A percentile compares a stretch with the other conserved stretches of the same genome.
phyloP scores from a whole-genome alignment of 805 yeast species.

The Wickerhamomyces bisporus region DNA sequence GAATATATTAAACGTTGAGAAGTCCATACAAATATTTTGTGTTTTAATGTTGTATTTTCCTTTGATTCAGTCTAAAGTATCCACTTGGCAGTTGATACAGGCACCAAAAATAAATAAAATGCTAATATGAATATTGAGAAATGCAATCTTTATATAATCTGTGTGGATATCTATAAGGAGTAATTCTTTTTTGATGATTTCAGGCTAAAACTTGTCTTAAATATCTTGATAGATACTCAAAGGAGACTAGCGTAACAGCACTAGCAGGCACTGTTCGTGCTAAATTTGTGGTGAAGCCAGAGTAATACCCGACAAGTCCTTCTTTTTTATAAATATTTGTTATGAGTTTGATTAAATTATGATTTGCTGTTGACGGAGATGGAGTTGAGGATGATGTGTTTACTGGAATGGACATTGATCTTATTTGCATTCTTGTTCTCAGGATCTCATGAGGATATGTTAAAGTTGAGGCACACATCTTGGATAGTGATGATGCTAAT shows the following conservation, averaged over 20 bases:
- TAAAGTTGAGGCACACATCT: constrained; percentile 80
- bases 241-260: constrained; percentile 91
- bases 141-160: too few relatives aligned
- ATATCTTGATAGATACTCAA: constrained; percentile 57
- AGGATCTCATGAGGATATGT: constrained; percentile 96
- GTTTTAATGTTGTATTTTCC: too few relatives aligned
- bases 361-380: constrained; percentile 10
- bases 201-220: constrained; percentile 4
- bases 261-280: constrained; percentile 91
- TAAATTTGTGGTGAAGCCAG: constrained; percentile 83
- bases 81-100: too few relatives aligned
- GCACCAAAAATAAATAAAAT: too few relatives aligned
- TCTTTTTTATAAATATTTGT: constrained; percentile 44
- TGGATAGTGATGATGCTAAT: constrained; percentile 71
- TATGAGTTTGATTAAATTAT: constrained; percentile 5
- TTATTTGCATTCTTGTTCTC: constrained; percentile 79
- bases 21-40: too few relatives aligned
- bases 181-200: not conserved
- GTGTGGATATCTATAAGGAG: too few relatives aligned
- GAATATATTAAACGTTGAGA: too few relatives aligned
- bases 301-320: constrained; percentile 79
- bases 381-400: constrained; percentile 11
- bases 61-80: too few relatives aligned
- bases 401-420: constrained; percentile 28
- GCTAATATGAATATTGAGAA: too few relatives aligned